Evolutionary conservation across 1,139 yeast species (phyloP).

Genomic region (Wickerhamomyces sp.): DNA sequence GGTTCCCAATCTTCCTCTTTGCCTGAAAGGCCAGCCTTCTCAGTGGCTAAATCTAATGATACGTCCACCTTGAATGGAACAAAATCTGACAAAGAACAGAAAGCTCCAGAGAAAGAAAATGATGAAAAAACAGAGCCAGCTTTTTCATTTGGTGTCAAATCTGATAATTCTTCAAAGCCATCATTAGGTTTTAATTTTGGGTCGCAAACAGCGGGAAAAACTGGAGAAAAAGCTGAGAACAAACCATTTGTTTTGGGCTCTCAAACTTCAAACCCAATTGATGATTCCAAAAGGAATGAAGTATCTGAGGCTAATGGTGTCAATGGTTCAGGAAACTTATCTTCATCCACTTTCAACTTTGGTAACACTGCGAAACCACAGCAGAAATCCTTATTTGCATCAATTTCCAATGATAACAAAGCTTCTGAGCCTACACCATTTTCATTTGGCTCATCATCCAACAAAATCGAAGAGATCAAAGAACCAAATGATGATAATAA

Average conservation of each 20-base stretch:
- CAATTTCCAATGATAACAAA: not conserved
- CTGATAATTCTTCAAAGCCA: not conserved
- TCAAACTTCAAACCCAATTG: not conserved
- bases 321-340: too few species aligned
- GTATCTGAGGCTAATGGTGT: too few species aligned
- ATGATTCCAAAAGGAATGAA: not conserved
- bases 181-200: conserved; percentile 1
- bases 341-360: not conserved
- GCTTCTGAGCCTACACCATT: not conserved
- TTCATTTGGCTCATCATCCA: not conserved
- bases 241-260: not conserved
- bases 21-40: not conserved
- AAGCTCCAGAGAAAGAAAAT: conserved; percentile 3
- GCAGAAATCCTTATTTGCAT: not conserved
- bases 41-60: not conserved
- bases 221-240: not conserved
- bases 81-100: too few species aligned
- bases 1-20: not conserved
- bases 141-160: conserved; percentile 2
- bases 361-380: not conserved
- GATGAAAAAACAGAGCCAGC: not conserved
- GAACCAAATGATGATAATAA: not conserved
- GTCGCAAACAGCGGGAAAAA: not conserved
- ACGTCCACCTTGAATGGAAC: too few species aligned
- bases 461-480: not conserved